Evolutionary conservation across 257 asterid genomes (phyloP), one percentile per base, ranked within the genome.

Genomic region (Thymus mandschuricus): DNA sequence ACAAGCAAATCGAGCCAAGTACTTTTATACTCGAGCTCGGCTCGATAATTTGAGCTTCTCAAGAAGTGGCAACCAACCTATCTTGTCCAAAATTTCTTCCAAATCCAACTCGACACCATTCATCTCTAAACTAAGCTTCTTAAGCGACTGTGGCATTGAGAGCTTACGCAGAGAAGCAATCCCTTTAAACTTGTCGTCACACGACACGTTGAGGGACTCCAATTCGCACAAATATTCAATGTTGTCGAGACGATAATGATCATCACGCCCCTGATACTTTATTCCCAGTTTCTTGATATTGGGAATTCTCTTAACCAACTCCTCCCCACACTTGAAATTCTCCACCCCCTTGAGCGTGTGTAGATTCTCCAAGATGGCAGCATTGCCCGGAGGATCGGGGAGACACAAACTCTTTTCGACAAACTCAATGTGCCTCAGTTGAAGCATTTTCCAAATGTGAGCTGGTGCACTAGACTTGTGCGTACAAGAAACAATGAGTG

Each of bases 251-350:
- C 30, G 5, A 60, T 60, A 31, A 5, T 60, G 8, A 60, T 60
- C 66, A 1, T 51, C 57, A 51, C 1, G 57, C 29, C 28, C 29
- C 3, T 10, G 4, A 60, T 60, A 60, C 12, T 12, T 2, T 33
- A 60, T 31, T 60, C 35, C 4, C 66, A 60, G 13, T 60, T 35
- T 60, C 66, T 34, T 12, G 31, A 35, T 35, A 60, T 60, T 60
- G 12, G 66, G 66, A 35, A 60, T 60, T 60, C 46, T 60, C 28
- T 60, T 60, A 0, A 50, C 56, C 56, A 12, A 29, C 1, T 50
- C 56, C 12, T 12, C 28, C 1, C 56, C 21, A 3, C 27, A 50
- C 28, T 50, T 50, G 28, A 50, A 50, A 12, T 50, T 3, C 7
- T 3, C 3, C 4, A 50, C 27, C n/a, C 56, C 56, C 28, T 50